A percentile compares a stretch with the other conserved stretches of the same genome.
phyloP scores from a whole-genome alignment of 352 stramenopile species.

The Phytophthora citrophthora region DNA sequence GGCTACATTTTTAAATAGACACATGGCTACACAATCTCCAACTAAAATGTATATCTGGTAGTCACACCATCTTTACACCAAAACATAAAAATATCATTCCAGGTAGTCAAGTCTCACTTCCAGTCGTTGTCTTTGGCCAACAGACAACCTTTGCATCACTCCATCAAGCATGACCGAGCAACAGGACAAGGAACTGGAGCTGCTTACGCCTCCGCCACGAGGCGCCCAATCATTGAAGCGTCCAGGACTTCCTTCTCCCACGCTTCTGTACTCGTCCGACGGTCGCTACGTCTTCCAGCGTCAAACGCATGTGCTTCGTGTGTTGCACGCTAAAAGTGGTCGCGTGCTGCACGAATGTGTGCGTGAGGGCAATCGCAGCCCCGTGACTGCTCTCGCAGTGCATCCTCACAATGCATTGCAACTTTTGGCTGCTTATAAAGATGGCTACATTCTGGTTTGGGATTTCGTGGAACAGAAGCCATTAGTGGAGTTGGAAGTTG shows the following conservation, averaged over 20 bases:
- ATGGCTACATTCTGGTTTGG: slow-evolving; percentile 74
- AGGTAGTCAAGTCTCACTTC: slow-evolving; percentile 19
- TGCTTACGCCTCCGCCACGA: slow-evolving; percentile 37
- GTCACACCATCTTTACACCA: neutral
- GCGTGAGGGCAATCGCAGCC: slow-evolving; percentile 29
- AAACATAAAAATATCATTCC: neutral
- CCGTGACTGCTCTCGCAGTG: slow-evolving; percentile 60
- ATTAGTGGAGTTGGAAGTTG: slow-evolving; percentile 57
- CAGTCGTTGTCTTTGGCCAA: slow-evolving; percentile 8
- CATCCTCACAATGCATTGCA: slow-evolving; percentile 79
- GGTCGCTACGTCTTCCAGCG: slow-evolving; percentile 83
- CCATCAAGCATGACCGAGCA: slow-evolving; percentile 18
- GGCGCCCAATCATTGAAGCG: neutral
- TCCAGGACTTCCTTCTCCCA: slow-evolving; percentile 16
- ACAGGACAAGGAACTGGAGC: slow-evolving; percentile 27
- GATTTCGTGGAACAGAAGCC: slow-evolving; percentile 80
- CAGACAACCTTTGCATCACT: neutral
- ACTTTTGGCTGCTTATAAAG: slow-evolving; percentile 68
- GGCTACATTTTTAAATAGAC: too few species aligned
- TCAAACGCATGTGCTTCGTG: slow-evolving; percentile 73
- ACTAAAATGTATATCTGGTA: neutral
- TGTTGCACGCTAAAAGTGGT: slow-evolving; percentile 75
- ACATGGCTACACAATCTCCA: too few species aligned
- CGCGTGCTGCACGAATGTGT: slow-evolving; percentile 79
- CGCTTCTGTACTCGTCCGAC: slow-evolving; percentile 69